Conservation (phyloP, 2,329 filamentous ascomycete species). For the Colletotrichum camelliae region DNA sequence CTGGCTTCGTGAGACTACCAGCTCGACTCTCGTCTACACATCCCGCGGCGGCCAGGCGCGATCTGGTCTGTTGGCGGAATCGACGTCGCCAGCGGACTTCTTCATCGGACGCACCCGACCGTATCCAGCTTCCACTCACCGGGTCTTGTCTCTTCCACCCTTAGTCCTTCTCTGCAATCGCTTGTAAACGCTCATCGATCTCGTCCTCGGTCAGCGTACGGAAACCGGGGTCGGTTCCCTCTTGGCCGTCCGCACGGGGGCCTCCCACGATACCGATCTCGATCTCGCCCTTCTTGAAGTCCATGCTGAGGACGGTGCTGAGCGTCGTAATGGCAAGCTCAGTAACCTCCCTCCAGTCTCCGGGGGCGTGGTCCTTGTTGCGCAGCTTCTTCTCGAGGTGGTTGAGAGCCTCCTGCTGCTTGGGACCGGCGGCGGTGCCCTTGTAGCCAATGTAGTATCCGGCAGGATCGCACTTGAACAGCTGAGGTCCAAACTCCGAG, state of each 20-base stretch:
- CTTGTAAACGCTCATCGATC: conserved; percentile 97
- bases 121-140: conserved; percentile 8
- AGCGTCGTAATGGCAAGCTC: conserved; percentile 95
- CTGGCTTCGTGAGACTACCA: not conserved
- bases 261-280: conserved; percentile 97
- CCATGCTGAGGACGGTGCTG: conserved; percentile 95
- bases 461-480: conserved; percentile 98
- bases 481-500: conserved; percentile 87
- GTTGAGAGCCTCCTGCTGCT: conserved; percentile 98
- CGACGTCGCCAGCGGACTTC: not conserved
- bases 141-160: conserved; percentile 28
- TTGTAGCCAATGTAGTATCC: conserved; percentile 99
- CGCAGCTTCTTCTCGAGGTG: conserved; percentile 99
- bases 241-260: conserved; percentile 79
- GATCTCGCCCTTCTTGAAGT: conserved; percentile 99
- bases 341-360: conserved; percentile 95
- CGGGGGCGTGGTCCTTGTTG: conserved; percentile 94
- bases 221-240: conserved; percentile 81
- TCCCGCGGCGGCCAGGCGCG: conserved; percentile 3
- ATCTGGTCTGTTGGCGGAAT: conserved; percentile 4
- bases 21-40: conserved; percentile 6
- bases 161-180: conserved; percentile 98
- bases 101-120: conserved; percentile 6
- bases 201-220: conserved; percentile 93
- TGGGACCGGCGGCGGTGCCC: conserved; percentile 94